Conservation (phyloP, 768 basidiomycete species). For the Boletus eberwhitei region DNA sequence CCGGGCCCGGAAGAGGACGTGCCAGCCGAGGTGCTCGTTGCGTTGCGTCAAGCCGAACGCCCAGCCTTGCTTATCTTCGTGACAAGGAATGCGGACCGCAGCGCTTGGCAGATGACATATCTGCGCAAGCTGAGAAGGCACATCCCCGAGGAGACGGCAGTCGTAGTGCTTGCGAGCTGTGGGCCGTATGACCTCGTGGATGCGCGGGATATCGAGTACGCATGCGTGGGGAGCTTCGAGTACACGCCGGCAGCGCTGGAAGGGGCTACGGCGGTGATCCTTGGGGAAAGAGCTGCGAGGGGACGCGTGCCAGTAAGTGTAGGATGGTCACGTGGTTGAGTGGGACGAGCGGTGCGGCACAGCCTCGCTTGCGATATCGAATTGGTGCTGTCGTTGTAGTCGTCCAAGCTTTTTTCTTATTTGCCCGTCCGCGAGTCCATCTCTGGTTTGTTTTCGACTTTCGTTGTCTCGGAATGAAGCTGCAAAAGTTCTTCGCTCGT, state of each 20-base stretch:
- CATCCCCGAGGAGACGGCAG: constrained; percentile 22
- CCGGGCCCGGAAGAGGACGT: constrained; percentile 3
- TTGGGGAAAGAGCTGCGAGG: constrained; percentile 30
- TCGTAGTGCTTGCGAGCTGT: constrained; percentile 58
- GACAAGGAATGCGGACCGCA: constrained; percentile 53
- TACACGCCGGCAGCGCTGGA: constrained; percentile 52
- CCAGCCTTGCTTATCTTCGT: constrained; percentile 42
- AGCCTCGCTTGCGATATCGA: constrained; percentile 22
- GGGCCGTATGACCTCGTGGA: constrained; percentile 60
- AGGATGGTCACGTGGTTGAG: constrained; percentile 16
- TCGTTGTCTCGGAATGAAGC: constrained; percentile 42
- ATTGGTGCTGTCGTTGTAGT: not conserved
- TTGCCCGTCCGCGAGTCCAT: not conserved
- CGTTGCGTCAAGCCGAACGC: not conserved
- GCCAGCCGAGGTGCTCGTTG: constrained; percentile 1
- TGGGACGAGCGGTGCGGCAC: constrained; percentile 14
- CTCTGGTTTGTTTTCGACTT: not conserved
- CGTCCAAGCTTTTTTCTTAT: not conserved
- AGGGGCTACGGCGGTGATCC: constrained; percentile 41
- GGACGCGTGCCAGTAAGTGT: constrained; percentile 16
- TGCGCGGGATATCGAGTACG: constrained; percentile 24
- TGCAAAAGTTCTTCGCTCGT: constrained; percentile 50
- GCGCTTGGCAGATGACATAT: constrained; percentile 49
- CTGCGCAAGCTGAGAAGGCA: constrained; percentile 30
- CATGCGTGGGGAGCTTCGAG: constrained; percentile 56